Percentiles rank a stretch among this genome's conserved stretches.
These are phyloP conservation scores for Erodium maritimum DNA, from an alignment of 345 rosid genomes.

Conservation along the genomic window DNA sequence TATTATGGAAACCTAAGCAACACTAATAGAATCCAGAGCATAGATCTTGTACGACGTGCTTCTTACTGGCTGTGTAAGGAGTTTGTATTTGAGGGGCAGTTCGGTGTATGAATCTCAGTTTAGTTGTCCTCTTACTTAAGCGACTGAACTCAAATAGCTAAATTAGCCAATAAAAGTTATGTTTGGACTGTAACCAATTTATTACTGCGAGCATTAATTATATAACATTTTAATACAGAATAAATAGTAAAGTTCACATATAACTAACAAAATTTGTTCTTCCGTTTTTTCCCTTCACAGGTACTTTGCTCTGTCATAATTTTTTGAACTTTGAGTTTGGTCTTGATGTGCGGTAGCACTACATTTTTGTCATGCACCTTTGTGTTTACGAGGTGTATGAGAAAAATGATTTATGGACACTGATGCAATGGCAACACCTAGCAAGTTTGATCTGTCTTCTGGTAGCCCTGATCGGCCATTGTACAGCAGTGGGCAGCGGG, in stretches of 20 bases:
- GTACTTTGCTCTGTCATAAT: constrained; percentile 16
- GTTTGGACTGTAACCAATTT: not conserved
- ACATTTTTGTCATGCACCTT: constrained; percentile 58
- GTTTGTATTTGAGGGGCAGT: not conserved
- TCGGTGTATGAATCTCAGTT: not conserved
- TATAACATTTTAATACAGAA: no score
- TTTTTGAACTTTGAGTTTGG: constrained; percentile 20
- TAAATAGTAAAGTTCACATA: not conserved
- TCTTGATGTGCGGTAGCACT: constrained; percentile 41
- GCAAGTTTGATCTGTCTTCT: constrained; percentile 78
- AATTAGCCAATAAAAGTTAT: not conserved
- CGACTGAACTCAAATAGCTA: no score
- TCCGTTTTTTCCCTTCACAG: constrained; percentile 27
- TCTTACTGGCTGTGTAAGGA: not conserved
- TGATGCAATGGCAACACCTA: constrained; percentile 71
- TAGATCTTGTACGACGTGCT: not conserved
- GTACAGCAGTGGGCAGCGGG: constrained; percentile 58
- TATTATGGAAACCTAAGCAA: not conserved
- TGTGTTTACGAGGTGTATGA: constrained; percentile 39
- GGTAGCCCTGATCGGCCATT: constrained; percentile 70
- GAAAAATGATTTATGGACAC: constrained; percentile 31
- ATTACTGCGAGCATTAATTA: not conserved
- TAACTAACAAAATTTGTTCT: not conserved
- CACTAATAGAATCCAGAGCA: not conserved
- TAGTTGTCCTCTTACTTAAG: not conserved